Conservation (phyloP, 257 asterid species). For the Prunella vulgaris region DNA sequence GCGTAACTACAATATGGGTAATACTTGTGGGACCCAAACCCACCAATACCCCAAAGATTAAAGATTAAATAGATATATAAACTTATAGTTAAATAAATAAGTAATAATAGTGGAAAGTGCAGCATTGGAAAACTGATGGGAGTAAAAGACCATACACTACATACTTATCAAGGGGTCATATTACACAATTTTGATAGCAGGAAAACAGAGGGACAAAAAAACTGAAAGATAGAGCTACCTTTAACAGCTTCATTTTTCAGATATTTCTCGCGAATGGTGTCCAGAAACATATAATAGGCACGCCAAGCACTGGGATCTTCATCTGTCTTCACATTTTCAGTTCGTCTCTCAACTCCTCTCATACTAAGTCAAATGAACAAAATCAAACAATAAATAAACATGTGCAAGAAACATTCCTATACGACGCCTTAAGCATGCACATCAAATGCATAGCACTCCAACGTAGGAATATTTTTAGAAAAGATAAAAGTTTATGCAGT, state of each 20-base stretch:
- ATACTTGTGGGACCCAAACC: not conserved
- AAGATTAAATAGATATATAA: not conserved
- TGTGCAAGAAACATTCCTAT: not conserved
- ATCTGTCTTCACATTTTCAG: constrained; percentile 61
- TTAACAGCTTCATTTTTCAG: constrained; percentile 62
- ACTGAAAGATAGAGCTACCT: constrained; percentile 43
- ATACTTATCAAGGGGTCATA: not conserved
- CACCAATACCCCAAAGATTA: too few relatives aligned
- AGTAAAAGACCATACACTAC: not conserved
- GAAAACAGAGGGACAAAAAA: not conserved
- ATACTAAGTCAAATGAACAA: constrained; percentile 38
- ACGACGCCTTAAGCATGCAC: not conserved
- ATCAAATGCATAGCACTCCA: not conserved
- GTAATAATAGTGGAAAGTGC: not conserved
- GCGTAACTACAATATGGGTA: not conserved
- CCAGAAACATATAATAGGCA: constrained; percentile 57
- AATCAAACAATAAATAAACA: not conserved
- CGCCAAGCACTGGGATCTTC: constrained; percentile 97
- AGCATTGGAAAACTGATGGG: not conserved
- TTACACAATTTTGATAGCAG: not conserved
- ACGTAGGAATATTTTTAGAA: not conserved
- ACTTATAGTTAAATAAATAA: not conserved
- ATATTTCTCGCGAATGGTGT: constrained; percentile 68
- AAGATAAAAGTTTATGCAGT: not conserved
- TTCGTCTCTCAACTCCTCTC: constrained; percentile 59